These are phyloP conservation scores for Blastobotrys malaysiensis DNA, from an alignment of 1,139 yeast genomes.

Conservation along the genomic window DNA sequence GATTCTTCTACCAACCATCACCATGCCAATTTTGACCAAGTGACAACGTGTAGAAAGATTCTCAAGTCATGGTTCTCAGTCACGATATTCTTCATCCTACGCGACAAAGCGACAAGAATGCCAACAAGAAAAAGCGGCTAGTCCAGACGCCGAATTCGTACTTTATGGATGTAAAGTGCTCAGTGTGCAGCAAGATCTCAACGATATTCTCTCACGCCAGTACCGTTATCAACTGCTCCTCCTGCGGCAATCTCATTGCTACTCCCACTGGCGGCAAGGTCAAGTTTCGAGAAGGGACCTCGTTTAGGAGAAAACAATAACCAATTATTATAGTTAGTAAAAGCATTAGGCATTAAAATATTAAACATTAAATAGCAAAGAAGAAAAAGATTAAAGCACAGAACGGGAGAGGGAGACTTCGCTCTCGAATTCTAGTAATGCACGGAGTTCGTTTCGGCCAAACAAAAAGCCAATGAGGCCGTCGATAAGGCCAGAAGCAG, in stretches of 20 bases:
- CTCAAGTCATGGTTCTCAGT: background rate
- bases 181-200: background rate
- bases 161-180: background rate
- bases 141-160: background rate
- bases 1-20: no score
- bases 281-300: background rate
- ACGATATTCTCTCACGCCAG: background rate
- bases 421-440: conserved; percentile 54
- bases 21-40: no score
- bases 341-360: background rate
- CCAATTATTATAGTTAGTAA: background rate
- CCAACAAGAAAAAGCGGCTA: background rate
- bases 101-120: background rate
- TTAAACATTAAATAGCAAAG: background rate
- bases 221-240: background rate
- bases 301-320: background rate
- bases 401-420: conserved; percentile 25
- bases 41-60: no score
- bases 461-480: conserved; percentile 77
- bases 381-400: background rate
- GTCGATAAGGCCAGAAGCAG: conserved; percentile 63
- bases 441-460: conserved; percentile 73
- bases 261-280: background rate
- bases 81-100: background rate
- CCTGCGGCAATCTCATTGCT: background rate